Percentiles rank a stretch among this genome's conserved stretches.
These are phyloP conservation scores for Malus orientalis DNA, from an alignment of 306 rosid genomes.

Conservation along the genomic window DNA sequence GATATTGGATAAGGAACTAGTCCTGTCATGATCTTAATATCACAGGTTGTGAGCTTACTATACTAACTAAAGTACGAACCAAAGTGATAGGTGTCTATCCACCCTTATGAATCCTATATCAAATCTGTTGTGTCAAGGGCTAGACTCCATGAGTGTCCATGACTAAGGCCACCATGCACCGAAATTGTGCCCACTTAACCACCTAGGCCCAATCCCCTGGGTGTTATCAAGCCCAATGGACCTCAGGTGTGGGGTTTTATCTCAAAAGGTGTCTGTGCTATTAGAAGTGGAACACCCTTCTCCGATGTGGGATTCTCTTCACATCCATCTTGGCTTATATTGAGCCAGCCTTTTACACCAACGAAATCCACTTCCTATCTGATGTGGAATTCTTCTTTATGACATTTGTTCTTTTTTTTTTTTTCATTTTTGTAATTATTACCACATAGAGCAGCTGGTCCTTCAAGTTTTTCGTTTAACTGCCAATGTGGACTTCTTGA, in stretches of 20 bases:
- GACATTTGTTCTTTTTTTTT: not conserved
- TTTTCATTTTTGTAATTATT: not conserved
- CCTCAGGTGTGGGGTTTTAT: too few species aligned
- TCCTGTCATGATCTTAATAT: not conserved
- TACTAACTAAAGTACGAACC: not conserved
- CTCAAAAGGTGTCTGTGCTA: too few species aligned
- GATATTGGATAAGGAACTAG: not conserved
- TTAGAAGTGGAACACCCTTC: too few species aligned
- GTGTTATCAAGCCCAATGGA: too few species aligned
- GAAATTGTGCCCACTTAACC: too few species aligned
- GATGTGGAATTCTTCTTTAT: not conserved
- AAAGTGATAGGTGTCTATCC: not conserved
- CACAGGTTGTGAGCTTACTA: not conserved
- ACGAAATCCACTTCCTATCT: not conserved
- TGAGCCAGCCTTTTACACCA: too few species aligned
- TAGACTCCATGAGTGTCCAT: too few species aligned
- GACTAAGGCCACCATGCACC: too few species aligned
- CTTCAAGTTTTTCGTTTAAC: constrained; percentile 18
- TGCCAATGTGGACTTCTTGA: constrained; percentile 24
- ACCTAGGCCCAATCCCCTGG: too few species aligned
- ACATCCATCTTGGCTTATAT: too few species aligned
- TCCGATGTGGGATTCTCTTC: too few species aligned
- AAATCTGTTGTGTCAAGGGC: not conserved
- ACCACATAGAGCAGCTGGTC: not conserved
- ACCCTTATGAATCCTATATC: not conserved